phyloP scores from a whole-genome alignment of 1,139 yeast genomes.

The Suhomyces coccinellae region DNA sequence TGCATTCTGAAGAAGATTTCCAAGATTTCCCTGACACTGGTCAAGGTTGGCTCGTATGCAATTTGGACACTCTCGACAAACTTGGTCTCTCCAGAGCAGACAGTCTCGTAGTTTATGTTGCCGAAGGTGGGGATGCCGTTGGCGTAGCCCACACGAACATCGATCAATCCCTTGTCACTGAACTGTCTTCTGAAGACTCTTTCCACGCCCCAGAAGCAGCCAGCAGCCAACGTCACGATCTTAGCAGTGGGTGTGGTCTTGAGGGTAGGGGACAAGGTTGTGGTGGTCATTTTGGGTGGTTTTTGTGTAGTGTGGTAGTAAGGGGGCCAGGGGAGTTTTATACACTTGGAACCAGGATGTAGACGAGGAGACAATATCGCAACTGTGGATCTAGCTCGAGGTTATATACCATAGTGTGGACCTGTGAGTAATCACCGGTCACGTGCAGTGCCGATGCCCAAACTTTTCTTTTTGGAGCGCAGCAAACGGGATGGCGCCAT shows the following conservation, averaged over 20 bases:
- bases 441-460: constrained; percentile 4
- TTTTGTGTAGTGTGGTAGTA: not conserved
- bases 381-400: constrained; percentile 9
- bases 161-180: constrained; percentile 61
- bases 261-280: constrained; percentile 38
- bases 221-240: constrained; percentile 68
- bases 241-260: constrained; percentile 42
- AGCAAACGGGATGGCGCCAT: not conserved
- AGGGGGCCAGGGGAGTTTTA: constrained; percentile 1
- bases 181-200: constrained; percentile 74
- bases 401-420: constrained; percentile 4
- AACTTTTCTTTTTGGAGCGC: not conserved
- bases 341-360: constrained; percentile 1
- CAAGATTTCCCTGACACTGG: constrained; percentile 60
- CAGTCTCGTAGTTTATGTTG: constrained; percentile 71
- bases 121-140: constrained; percentile 58
- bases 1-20: constrained; percentile 91
- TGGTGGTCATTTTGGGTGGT: constrained; percentile 15
- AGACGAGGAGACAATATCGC: constrained; percentile 4
- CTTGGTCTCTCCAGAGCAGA: constrained; percentile 71
- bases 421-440: constrained; percentile 4
- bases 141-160: constrained; percentile 84
- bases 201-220: constrained; percentile 97
- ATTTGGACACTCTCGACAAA: constrained; percentile 82
- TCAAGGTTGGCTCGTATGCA: constrained; percentile 69